Evolutionary conservation across 2,329 filamentous ascomycete species (phyloP), one percentile per base, ranked within the genome.

Genomic region (Calonectria ilicicola): DNA sequence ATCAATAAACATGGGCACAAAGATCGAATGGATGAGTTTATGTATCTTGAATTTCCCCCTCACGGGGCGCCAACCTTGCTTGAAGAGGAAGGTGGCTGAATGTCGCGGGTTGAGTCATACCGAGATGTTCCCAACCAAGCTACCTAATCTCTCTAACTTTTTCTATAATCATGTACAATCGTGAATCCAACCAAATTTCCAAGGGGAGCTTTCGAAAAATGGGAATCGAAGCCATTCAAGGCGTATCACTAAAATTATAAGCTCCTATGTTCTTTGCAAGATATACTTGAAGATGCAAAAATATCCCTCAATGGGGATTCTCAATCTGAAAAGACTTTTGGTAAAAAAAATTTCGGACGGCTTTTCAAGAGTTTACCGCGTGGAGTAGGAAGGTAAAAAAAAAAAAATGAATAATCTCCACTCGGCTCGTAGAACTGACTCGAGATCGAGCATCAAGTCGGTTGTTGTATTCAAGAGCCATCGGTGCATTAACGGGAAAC

Each of bases 241-340:
- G 53, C 53, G 21, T 60, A 38, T 60, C 51, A 60, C 53, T 60
- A 60, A 60, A 60, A 60, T 60, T 60, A 60, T 60, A 60, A 60
- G 53, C 53, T 60, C 53, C 53, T 60, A 60, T 21, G 21, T 40
- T 60, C 6, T 60, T n/a, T 21, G 53, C 35, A 60, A 40, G 35
- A 60, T 60, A 40, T 60, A 60, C 53, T 60, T 14, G 53, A 60
- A 60, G 53, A 40, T 26, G 32, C 17, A 60, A 60, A 58, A 60
- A 60, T 60, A 60, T 60, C 53, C 53, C 53, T 60, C 21, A 60
- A 19, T 23, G 12, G 32, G 14, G 35, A 6, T 10, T 60, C 17
- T 23, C 17, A 21, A 47, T 23, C 6, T n/a, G 44, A 47, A 46
- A 47, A 23, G 9, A 21, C 17, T 47, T 47, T 21, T 14, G 5